These are phyloP conservation scores for Suillus hirtellus DNA, from an alignment of 768 basidiomycete genomes.

Conservation along the genomic window DNA sequence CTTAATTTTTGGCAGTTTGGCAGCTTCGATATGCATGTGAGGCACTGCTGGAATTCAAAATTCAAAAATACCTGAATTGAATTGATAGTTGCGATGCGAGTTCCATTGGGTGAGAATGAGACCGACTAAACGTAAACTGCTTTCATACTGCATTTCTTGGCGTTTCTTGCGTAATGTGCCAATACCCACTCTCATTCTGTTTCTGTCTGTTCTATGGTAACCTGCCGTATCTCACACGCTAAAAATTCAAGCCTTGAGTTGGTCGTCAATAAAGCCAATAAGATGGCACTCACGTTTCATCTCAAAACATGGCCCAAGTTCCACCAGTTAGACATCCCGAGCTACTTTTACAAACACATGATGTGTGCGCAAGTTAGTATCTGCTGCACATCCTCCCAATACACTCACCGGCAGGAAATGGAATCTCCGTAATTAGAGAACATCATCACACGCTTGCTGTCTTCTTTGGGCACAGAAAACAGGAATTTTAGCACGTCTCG, in stretches of 20 bases:
- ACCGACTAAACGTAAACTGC: too few species aligned
- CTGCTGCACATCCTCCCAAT: background rate
- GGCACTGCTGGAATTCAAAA: background rate
- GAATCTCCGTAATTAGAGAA: conserved; percentile 96
- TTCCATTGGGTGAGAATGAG: too few species aligned
- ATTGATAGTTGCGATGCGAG: background rate
- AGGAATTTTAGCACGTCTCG: conserved; percentile 85
- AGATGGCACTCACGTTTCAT: conserved; percentile 81
- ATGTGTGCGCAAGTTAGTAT: conserved; percentile 53
- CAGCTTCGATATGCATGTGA: background rate
- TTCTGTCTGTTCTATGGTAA: conserved; percentile 92
- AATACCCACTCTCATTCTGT: conserved; percentile 98
- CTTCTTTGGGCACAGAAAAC: conserved; percentile 98
- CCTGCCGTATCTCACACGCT: conserved; percentile 98
- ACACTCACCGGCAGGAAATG: conserved; percentile 86
- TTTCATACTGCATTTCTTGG: conserved; percentile 71
- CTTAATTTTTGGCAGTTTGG: background rate
- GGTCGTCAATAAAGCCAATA: conserved; percentile 7
- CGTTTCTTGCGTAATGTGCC: conserved; percentile 89
- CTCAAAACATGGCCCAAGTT: conserved; percentile 97
- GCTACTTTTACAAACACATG: conserved; percentile 95
- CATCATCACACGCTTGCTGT: conserved; percentile 96
- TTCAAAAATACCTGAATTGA: background rate
- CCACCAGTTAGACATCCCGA: conserved; percentile 88
- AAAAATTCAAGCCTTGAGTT: conserved; percentile 4